phyloP scores from a whole-genome alignment of 148 eudicot genomes.

The Gaultheria prostrata region DNA sequence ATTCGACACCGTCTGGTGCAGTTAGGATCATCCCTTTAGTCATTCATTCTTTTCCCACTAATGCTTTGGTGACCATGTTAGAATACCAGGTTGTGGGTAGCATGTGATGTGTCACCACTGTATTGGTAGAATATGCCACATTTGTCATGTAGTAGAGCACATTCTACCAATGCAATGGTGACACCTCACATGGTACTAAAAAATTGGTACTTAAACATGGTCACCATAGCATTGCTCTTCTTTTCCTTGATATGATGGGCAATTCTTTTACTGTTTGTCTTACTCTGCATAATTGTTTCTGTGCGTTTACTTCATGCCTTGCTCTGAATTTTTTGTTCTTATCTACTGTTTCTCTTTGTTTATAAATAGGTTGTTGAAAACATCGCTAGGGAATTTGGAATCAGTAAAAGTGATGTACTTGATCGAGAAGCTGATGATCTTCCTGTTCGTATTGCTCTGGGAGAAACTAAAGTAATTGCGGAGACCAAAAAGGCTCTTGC shows the following conservation, averaged over 20 bases:
- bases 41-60: background rate
- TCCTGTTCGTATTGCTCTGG: conserved; percentile 87
- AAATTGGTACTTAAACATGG: too few species aligned
- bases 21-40: background rate
- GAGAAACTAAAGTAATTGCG: conserved; percentile 88
- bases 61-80: too few species aligned
- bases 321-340: background rate
- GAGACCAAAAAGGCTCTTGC: conserved; percentile 87
- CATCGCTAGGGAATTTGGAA: conserved; percentile 81
- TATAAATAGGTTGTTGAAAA: conserved; percentile 71
- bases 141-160: too few species aligned
- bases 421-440: conserved; percentile 85
- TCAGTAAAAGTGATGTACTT: conserved; percentile 75
- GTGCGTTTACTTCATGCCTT: background rate
- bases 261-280: background rate
- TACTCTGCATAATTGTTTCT: conserved; percentile 10
- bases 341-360: conserved; percentile 9
- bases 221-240: too few species aligned
- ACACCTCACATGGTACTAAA: too few species aligned
- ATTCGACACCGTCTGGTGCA: background rate
- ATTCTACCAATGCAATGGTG: too few species aligned
- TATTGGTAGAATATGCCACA: too few species aligned
- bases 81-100: too few species aligned
- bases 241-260: background rate
- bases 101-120: too few species aligned